Evolutionary conservation across 75 land plant species (phyloP), one percentile per base, ranked within the genome.

Genomic region (Pinus taeda): DNA sequence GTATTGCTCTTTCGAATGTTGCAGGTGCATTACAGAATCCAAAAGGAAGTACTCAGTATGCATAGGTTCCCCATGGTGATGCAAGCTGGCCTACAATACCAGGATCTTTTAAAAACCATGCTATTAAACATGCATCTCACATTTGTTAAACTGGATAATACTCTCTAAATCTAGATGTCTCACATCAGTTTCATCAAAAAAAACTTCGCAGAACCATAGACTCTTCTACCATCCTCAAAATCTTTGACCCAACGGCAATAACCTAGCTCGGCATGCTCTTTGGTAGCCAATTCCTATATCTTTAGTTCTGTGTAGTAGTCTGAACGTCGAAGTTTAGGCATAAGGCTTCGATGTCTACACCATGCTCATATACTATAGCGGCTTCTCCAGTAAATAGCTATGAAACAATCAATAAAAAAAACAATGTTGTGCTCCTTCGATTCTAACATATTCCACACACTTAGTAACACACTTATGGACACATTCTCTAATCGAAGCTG

Each of bases 151-250:
- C 86, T 94, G 99, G 22, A 97, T 83, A 56, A 97, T 80, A 3
- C 90, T 85, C 81, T 97, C 99, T 13, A 97, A 83, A 79, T 97
- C 99, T 53, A 97, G 92, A 57, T 92, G 74, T 53, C 95, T 77
- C 29, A 97, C 97, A 84, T 97, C 99, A 65, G 98, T 96, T 80
- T 97, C 99, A 21, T 98, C 99, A 9, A 88, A 56, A 67, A 94
- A 92, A n/a, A n/a, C 74, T 87, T 94, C 29, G 92, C 85, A 79
- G 79, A 88, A 3, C 99, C 99, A 84, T 91, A 92, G 1, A 90
- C 94, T 77, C 83, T 86, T 30, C 95, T 72, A 9, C 99, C 98
- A 77, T 92, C 90, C 60, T 90, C 90, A 84, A 94, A 94, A 58
- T 90, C 89, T 75, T 80, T 83, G 24, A 94, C 98, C 71, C 78